These are phyloP conservation scores for Fusarium coicis DNA, from an alignment of 2,329 filamentous ascomycete species.

Conservation along the genomic window DNA sequence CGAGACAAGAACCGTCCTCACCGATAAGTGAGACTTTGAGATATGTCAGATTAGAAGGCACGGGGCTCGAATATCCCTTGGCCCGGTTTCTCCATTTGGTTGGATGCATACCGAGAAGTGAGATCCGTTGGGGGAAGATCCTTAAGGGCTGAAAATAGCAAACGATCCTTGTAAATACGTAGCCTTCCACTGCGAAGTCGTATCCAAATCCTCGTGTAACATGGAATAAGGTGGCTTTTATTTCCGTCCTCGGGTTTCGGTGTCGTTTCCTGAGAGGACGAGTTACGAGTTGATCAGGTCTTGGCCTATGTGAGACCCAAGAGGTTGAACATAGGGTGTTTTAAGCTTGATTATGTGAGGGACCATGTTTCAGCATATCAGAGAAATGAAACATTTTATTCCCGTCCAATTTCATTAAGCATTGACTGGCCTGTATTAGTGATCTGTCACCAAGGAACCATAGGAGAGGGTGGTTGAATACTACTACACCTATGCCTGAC, in stretches of 20 bases:
- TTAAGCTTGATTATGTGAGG: not conserved
- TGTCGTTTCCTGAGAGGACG: not conserved
- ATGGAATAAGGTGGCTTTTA: not conserved
- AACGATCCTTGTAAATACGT: constrained; percentile 10
- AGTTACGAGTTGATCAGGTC: not conserved
- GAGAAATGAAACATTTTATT: constrained; percentile 10
- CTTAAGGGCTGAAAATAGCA: constrained; percentile 25
- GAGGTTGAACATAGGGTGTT: not conserved
- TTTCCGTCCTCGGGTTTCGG: constrained; percentile 6
- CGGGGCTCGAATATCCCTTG: constrained; percentile 4
- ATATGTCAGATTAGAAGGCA: constrained; percentile 11
- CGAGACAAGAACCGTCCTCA: not conserved
- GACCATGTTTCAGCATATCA: constrained; percentile 11
- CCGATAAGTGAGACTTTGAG: constrained; percentile 19
- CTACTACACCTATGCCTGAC: not conserved
- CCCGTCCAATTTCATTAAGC: not conserved
- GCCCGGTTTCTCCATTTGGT: constrained; percentile 13
- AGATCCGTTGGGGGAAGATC: constrained; percentile 10
- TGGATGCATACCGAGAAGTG: constrained; percentile 17
- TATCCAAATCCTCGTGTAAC: constrained; percentile 4
- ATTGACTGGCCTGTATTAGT: not conserved
- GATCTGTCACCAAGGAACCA: not conserved
- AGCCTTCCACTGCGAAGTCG: constrained; percentile 1
- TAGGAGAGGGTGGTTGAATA: not conserved
- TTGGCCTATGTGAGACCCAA: not conserved